Percentiles rank a stretch among this genome's conserved stretches.
These are phyloP conservation scores for Rhizopogon vulgaris DNA, from an alignment of 768 basidiomycete genomes.

Conservation along the genomic window DNA sequence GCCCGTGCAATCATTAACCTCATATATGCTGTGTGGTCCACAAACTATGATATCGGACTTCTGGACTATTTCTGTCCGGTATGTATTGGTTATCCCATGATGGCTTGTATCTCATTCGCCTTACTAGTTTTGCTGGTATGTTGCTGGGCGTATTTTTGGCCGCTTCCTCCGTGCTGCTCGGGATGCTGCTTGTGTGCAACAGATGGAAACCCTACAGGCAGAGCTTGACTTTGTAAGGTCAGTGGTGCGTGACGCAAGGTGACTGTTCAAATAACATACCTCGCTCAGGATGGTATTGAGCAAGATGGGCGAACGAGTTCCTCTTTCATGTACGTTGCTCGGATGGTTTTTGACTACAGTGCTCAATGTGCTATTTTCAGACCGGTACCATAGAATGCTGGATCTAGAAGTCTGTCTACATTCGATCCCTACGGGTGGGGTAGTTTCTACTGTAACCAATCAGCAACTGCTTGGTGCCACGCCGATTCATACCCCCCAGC, in stretches of 20 bases:
- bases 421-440: slow-evolving; percentile 4
- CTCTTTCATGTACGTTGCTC: slow-evolving; percentile 45
- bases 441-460: slow-evolving; percentile 6
- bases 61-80: slow-evolving; percentile 69
- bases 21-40: slow-evolving; percentile 59
- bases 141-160: slow-evolving; percentile 57
- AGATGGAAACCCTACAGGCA: slow-evolving; percentile 48
- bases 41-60: slow-evolving; percentile 66
- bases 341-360: neutral
- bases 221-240: slow-evolving; percentile 70
- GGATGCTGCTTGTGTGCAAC: slow-evolving; percentile 49
- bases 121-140: slow-evolving; percentile 61
- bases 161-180: slow-evolving; percentile 62
- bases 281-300: slow-evolving; percentile 45
- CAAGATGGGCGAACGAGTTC: slow-evolving; percentile 61
- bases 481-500: slow-evolving; percentile 4
- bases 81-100: slow-evolving; percentile 14
- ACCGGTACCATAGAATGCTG: slow-evolving; percentile 19
- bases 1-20: slow-evolving; percentile 63
- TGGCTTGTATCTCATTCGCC: neutral
- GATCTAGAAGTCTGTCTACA: slow-evolving; percentile 8
- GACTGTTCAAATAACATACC: neutral
- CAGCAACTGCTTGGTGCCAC: slow-evolving; percentile 7
- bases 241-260: slow-evolving; percentile 14
- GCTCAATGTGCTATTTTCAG: slow-evolving; percentile 2